Evolutionary conservation across 495 filamentous ascomycete species (phyloP).

Genomic region (Tuber aestivum): DNA sequence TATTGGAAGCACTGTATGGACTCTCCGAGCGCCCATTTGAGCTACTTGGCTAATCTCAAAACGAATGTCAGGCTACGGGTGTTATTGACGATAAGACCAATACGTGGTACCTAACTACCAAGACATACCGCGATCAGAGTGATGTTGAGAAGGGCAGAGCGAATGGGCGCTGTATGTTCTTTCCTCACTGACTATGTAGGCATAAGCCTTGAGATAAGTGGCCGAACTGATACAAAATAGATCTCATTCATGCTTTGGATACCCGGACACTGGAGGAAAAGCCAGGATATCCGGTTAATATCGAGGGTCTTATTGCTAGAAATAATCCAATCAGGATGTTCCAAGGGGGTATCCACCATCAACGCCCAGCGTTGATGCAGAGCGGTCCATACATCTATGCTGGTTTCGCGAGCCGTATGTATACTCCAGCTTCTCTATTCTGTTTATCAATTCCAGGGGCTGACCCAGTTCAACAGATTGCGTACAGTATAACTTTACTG

Average conservation of each 20-base stretch:
- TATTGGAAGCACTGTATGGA: constrained; percentile 46
- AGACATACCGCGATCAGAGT: constrained; percentile 45
- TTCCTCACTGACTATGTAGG: not conserved
- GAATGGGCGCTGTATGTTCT: constrained; percentile 38
- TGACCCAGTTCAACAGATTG: constrained; percentile 17
- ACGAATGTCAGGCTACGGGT: constrained; percentile 41
- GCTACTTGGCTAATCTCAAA: not conserved
- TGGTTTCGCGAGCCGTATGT: constrained; percentile 45
- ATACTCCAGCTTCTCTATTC: not conserved
- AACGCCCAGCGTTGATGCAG: constrained; percentile 45
- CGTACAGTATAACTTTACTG: constrained; percentile 48
- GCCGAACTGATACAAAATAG: constrained; percentile 7
- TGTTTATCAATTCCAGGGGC: not conserved
- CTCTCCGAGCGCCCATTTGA: not conserved
- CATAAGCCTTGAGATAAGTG: constrained; percentile 10
- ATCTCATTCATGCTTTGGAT: constrained; percentile 46
- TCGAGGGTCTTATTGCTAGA: constrained; percentile 45
- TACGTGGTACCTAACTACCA: constrained; percentile 47
- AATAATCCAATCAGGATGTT: constrained; percentile 47
- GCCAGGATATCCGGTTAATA: constrained; percentile 44
- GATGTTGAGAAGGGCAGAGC: constrained; percentile 29
- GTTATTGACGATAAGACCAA: constrained; percentile 49
- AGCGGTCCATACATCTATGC: constrained; percentile 46
- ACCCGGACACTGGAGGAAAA: constrained; percentile 44
- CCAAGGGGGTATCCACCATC: constrained; percentile 45